These are phyloP conservation scores for Coelastrella sp. DNA, from an alignment of 139 green algal species.

Conservation along the genomic window DNA sequence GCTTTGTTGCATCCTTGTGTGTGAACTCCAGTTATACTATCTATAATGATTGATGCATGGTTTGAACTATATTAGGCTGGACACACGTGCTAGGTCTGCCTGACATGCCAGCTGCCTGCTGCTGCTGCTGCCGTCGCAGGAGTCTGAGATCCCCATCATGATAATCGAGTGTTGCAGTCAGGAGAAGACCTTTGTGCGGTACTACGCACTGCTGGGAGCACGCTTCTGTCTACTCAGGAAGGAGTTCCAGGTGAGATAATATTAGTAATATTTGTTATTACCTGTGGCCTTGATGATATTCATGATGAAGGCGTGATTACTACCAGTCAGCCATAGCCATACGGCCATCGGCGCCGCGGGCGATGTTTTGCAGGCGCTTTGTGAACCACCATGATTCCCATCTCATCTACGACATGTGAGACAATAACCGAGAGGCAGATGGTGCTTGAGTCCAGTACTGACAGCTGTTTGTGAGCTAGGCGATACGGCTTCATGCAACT, in stretches of 20 bases:
- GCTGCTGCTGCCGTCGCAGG: constrained; percentile 54
- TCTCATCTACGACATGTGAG: background rate
- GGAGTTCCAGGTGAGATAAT: constrained; percentile 74
- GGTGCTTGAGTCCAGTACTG: background rate
- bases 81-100: too few species aligned
- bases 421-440: background rate
- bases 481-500: too few species aligned
- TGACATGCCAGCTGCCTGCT: background rate
- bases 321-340: too few species aligned
- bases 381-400: too few species aligned
- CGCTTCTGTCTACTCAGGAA: constrained; percentile 92
- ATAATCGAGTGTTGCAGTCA: constrained; percentile 96
- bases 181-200: constrained; percentile 92
- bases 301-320: too few species aligned
- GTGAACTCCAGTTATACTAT: background rate
- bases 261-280: too few species aligned
- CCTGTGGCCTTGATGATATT: too few species aligned
- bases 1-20: background rate
- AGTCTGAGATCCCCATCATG: constrained; percentile 96
- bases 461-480: background rate
- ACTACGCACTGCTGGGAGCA: constrained; percentile 96
- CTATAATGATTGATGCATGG: too few species aligned
- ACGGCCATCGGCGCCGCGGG: too few species aligned
- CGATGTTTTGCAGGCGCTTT: too few species aligned
- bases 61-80: too few species aligned